Conservation (phyloP, 495 filamentous ascomycete genomes). For the Thozetella sp. region DNA sequence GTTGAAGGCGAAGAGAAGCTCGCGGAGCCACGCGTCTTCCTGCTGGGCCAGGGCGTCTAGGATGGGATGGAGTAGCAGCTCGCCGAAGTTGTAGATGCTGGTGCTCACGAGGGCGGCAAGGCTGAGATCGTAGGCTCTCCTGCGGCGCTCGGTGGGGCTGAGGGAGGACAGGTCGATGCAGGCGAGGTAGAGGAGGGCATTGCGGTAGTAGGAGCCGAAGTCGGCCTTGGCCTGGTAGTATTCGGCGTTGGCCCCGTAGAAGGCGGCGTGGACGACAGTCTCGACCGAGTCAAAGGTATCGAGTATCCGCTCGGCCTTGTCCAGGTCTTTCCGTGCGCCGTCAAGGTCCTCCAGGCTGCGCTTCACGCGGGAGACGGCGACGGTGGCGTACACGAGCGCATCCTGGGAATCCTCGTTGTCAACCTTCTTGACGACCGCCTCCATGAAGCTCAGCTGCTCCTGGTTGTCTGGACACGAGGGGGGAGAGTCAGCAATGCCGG, state of each 20-base stretch:
- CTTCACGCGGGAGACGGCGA: conserved; percentile 88
- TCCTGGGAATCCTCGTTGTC: conserved; percentile 93
- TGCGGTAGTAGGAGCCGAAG: conserved; percentile 95
- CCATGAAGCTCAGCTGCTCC: conserved; percentile 86
- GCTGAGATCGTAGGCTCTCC: conserved; percentile 87
- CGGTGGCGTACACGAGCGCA: conserved; percentile 91
- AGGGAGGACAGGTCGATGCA: conserved; percentile 86
- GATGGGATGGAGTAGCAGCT: conserved; percentile 96
- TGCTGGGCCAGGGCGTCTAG: conserved; percentile 72
- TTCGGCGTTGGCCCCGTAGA: conserved; percentile 93
- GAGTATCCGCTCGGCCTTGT: conserved; percentile 82
- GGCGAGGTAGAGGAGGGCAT: conserved; percentile 95
- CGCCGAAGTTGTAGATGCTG: conserved; percentile 98
- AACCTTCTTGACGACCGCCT: conserved; percentile 81
- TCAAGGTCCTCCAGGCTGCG: conserved; percentile 74
- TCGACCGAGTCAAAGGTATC: conserved; percentile 95
- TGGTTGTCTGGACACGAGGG: conserved; percentile 81
- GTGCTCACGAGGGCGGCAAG: conserved; percentile 92
- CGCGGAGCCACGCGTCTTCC: conserved; percentile 78
- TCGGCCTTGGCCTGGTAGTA: conserved; percentile 93
- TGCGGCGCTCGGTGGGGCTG: conserved; percentile 67
- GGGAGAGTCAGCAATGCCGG: no score
- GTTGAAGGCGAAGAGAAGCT: conserved; percentile 97
- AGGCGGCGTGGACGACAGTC: conserved; percentile 92
- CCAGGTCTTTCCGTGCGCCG: conserved; percentile 80